phyloP scores from a whole-genome alignment of 2,329 filamentous ascomycete species.

The Colletotrichum sidae region DNA sequence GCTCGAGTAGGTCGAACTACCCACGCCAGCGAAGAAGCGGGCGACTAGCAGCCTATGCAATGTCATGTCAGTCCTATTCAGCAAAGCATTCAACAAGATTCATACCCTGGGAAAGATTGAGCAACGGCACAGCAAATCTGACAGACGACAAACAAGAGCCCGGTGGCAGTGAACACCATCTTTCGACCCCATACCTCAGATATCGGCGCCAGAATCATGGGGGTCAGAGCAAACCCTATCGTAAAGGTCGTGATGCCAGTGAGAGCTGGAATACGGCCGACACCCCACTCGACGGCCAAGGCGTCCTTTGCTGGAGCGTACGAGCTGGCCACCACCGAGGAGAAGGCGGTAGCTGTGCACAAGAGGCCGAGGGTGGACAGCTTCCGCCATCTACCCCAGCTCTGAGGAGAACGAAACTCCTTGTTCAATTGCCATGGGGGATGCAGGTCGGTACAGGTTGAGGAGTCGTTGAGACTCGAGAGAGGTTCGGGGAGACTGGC shows the following conservation, averaged over 20 bases:
- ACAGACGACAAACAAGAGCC: constrained; percentile 77
- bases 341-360: neutral
- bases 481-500: neutral
- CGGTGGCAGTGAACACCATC: constrained; percentile 82
- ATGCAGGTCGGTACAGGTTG: neutral
- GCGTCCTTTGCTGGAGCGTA: constrained; percentile 5
- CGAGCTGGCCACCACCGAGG: constrained; percentile 1
- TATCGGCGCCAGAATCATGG: constrained; percentile 89
- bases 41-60: constrained; percentile 73
- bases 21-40: constrained; percentile 80
- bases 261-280: neutral
- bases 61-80: neutral
- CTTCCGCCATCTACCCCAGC: neutral
- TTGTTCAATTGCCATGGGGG: neutral
- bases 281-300: neutral
- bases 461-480: neutral
- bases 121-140: constrained; percentile 80
- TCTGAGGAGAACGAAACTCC: constrained; percentile 1
- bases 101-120: constrained; percentile 65
- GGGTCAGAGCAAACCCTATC: constrained; percentile 81
- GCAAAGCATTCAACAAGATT: neutral
- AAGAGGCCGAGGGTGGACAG: neutral
- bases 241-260: constrained; percentile 84
- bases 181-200: constrained; percentile 89
- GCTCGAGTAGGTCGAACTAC: constrained; percentile 81